Conservation (phyloP, 2,329 filamentous ascomycete genomes). For the Ophiostoma himal-ulmi region DNA sequence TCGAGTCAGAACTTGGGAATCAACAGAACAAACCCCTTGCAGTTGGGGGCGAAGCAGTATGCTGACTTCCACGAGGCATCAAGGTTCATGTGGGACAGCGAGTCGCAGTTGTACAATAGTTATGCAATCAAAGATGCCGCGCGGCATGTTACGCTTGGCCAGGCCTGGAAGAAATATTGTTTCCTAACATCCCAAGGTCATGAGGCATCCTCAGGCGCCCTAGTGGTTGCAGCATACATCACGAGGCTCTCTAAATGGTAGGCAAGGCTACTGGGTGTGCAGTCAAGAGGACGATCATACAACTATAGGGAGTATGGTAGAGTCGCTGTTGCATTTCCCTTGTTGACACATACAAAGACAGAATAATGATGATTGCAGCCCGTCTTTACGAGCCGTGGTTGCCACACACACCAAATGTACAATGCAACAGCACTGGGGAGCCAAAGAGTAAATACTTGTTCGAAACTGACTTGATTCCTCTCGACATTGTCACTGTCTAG, state of each 20-base stretch:
- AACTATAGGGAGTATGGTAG: neutral
- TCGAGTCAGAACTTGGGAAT: neutral
- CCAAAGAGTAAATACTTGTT: neutral
- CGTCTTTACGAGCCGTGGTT: neutral
- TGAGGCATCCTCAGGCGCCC: neutral
- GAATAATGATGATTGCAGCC: neutral
- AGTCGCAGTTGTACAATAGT: too few species aligned
- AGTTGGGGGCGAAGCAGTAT: slow-evolving; percentile 4
- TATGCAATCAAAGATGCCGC: too few species aligned
- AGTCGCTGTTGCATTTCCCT: neutral
- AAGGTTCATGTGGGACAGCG: neutral
- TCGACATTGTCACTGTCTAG: neutral
- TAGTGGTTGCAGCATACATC: neutral
- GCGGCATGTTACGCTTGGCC: too few species aligned
- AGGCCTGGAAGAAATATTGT: neutral
- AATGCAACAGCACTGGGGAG: neutral
- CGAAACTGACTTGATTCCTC: too few species aligned
- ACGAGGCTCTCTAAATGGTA: neutral
- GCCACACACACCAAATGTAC: neutral
- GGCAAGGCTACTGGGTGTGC: neutral
- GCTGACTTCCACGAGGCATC: neutral
- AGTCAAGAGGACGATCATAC: slow-evolving; percentile 1
- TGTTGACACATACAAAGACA: neutral
- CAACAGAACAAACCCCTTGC: neutral
- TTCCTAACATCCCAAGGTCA: neutral